These are phyloP conservation scores for Seiridium unicorne DNA, from an alignment of 2,329 filamentous ascomycete genomes.

Conservation along the genomic window DNA sequence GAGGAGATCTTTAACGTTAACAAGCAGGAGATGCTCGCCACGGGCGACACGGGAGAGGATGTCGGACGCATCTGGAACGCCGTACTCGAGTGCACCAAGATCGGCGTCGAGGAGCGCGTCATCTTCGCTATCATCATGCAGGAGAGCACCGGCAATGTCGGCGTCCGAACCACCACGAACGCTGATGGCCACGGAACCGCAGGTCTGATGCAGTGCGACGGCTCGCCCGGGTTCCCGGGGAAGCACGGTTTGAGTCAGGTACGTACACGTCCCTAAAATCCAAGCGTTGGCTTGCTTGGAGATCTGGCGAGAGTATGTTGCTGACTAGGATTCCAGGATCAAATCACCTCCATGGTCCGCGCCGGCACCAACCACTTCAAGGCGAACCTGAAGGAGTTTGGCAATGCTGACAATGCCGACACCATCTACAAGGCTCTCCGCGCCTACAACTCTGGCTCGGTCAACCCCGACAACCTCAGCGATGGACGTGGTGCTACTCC, in stretches of 20 bases:
- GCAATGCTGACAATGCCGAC: constrained; percentile 22
- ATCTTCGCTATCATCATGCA: constrained; percentile 41
- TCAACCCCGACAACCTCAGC: constrained; percentile 32
- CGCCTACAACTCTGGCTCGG: constrained; percentile 37
- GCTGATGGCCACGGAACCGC: constrained; percentile 29
- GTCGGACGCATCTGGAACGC: constrained; percentile 31
- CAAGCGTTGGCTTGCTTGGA: not conserved
- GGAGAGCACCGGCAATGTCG: constrained; percentile 36
- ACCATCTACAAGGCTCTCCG: constrained; percentile 37
- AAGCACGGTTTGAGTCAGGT: constrained; percentile 29
- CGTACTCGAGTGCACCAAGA: constrained; percentile 25
- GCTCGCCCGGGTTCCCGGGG: constrained; percentile 31
- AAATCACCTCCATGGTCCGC: constrained; percentile 32
- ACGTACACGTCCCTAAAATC: not conserved
- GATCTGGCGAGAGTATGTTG: not conserved
- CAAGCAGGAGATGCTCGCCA: constrained; percentile 26
- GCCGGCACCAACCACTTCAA: constrained; percentile 27
- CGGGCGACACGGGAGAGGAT: constrained; percentile 29
- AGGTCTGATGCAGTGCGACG: constrained; percentile 38
- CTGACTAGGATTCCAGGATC: constrained; percentile 16
- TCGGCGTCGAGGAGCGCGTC: constrained; percentile 33
- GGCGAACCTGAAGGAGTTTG: constrained; percentile 24
- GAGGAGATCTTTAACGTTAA: constrained; percentile 33
- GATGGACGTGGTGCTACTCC: constrained; percentile 32
- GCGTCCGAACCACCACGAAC: constrained; percentile 32